Evolutionary conservation across 1,139 yeast species (phyloP).

Genomic region (Candida freyschussii): DNA sequence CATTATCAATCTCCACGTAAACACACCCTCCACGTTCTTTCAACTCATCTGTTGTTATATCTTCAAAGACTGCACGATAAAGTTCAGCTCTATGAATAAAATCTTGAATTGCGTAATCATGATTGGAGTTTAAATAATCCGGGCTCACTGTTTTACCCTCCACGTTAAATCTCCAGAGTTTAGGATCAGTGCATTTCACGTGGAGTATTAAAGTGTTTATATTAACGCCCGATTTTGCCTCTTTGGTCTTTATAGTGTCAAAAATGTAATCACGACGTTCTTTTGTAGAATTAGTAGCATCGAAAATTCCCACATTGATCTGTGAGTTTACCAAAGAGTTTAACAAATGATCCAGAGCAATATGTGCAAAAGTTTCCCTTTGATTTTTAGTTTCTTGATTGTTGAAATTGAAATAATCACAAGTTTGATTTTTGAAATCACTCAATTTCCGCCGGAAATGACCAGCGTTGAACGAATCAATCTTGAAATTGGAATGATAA

Average conservation of each 20-base stretch:
- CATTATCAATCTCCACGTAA: conserved; percentile 45
- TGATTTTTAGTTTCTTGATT: conserved; percentile 41
- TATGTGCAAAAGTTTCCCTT: conserved; percentile 56
- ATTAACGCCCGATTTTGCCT: conserved; percentile 18
- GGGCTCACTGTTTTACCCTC: conserved; percentile 55
- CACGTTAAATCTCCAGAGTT: conserved; percentile 49
- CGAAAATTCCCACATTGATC: conserved; percentile 59
- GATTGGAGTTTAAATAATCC: conserved; percentile 47
- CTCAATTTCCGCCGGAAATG: conserved; percentile 43
- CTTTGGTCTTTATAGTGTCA: conserved; percentile 26
- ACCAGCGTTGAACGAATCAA: conserved; percentile 51
- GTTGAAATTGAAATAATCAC: conserved; percentile 44
- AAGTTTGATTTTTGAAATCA: conserved; percentile 24
- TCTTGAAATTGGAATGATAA: conserved; percentile 26
- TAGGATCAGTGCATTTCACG: conserved; percentile 40
- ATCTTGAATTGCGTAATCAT: conserved; percentile 51
- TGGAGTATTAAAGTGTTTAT: conserved; percentile 38
- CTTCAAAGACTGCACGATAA: conserved; percentile 54
- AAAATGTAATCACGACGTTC: conserved; percentile 43
- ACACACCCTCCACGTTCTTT: conserved; percentile 29
- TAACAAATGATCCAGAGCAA: conserved; percentile 49
- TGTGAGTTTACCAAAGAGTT: conserved; percentile 38
- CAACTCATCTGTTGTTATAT: conserved; percentile 47
- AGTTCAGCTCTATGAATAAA: conserved; percentile 53
- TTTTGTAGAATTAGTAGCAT: conserved; percentile 65